A percentile compares a stretch with the other conserved stretches of the same genome.
Evolutionary conservation across 2,329 filamentous ascomycete species (phyloP).

Genomic region (Pseudopyricularia javanii): DNA sequence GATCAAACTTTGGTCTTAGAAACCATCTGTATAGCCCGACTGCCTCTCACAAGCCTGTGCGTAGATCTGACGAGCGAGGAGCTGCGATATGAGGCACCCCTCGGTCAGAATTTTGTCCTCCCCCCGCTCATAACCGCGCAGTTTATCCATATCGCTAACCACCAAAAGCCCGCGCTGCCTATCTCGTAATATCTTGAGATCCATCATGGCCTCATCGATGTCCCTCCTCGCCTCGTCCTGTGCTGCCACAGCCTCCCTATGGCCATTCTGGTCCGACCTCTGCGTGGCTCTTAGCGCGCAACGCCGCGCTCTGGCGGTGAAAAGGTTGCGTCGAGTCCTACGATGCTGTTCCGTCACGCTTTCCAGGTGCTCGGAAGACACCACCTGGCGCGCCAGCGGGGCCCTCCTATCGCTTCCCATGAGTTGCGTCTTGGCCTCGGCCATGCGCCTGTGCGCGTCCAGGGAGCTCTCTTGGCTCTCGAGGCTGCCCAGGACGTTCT

Average conservation of each 20-base stretch:
- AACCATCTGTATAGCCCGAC: too few relatives aligned
- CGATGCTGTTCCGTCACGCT: not conserved
- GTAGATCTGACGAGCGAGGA: not conserved
- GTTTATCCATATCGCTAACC: not conserved
- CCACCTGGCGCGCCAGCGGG: not conserved
- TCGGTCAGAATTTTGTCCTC: not conserved
- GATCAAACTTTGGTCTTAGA: too few relatives aligned
- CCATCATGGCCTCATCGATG: not conserved
- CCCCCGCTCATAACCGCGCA: not conserved
- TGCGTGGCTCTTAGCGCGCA: not conserved
- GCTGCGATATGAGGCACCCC: not conserved
- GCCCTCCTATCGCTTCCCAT: not conserved
- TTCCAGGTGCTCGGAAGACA: not conserved
- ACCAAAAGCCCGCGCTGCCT: not conserved
- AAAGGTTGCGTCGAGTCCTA: not conserved
- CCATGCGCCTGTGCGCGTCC: not conserved
- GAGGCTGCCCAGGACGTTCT: not conserved
- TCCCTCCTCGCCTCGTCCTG: not conserved
- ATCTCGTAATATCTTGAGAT: not conserved
- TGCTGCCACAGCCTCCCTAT: not conserved
- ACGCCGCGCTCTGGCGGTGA: not conserved
- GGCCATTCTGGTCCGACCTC: not conserved
- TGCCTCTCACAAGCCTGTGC: too few relatives aligned
- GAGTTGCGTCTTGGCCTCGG: not conserved
- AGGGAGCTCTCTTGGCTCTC: not conserved